Percentiles rank a stretch among this genome's conserved stretches.
Evolutionary conservation across 1,284 basidiomycete species (phyloP).

Genomic region (Dichomitus squalens): DNA sequence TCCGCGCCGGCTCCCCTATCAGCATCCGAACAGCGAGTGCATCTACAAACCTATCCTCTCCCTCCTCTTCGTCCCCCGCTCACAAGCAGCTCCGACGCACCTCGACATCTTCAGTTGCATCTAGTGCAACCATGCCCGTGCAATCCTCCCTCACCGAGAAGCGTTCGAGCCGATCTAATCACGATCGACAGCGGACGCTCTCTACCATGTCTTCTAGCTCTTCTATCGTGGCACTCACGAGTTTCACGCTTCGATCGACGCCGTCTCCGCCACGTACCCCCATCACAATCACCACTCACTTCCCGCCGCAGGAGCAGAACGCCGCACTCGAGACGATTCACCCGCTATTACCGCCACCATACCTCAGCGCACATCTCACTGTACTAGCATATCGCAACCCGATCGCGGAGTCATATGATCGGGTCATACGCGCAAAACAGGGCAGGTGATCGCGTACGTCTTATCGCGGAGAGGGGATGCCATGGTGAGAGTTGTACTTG

Average conservation of each 20-base stretch:
- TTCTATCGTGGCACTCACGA: slow-evolving; percentile 66
- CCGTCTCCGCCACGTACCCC: slow-evolving; percentile 44
- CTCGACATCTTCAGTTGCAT: slow-evolving; percentile 67
- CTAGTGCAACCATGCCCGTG: slow-evolving; percentile 61
- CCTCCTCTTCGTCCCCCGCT: slow-evolving; percentile 32
- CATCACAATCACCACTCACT: slow-evolving; percentile 50
- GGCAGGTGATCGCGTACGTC: slow-evolving; percentile 17
- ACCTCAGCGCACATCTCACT: slow-evolving; percentile 67
- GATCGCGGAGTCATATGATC: slow-evolving; percentile 68
- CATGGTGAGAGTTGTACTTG: slow-evolving; percentile 3
- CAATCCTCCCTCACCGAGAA: slow-evolving; percentile 37
- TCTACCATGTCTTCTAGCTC: slow-evolving; percentile 65
- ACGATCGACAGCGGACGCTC: slow-evolving; percentile 63
- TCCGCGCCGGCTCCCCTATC: slow-evolving; percentile 32
- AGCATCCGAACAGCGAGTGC: slow-evolving; percentile 38
- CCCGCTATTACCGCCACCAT: slow-evolving; percentile 68
- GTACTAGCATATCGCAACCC: slow-evolving; percentile 64
- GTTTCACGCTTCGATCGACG: slow-evolving; percentile 58
- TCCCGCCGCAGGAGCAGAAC: slow-evolving; percentile 57
- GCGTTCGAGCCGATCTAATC: slow-evolving; percentile 35
- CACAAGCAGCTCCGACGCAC: slow-evolving; percentile 47
- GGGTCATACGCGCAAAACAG: slow-evolving; percentile 60
- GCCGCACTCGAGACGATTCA: slow-evolving; percentile 60
- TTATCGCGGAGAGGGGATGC: background rate
- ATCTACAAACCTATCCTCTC: slow-evolving; percentile 31